A percentile compares a stretch with the other conserved stretches of the same genome.
phyloP scores from a whole-genome alignment of 305 asterid genomes.

The Caryopteris hybrid region DNA sequence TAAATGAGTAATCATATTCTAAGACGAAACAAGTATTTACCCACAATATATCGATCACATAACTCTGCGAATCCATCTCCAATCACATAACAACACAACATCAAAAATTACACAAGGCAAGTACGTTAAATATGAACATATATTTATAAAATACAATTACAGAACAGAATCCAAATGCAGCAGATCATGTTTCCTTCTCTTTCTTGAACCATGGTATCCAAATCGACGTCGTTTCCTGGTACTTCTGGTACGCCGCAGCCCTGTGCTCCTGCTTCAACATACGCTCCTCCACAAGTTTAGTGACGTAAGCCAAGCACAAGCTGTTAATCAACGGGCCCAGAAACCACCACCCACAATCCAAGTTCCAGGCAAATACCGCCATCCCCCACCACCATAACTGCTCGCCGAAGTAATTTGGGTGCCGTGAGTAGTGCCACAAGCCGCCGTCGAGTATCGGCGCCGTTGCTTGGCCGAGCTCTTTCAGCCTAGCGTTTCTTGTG shows the following conservation, averaged over 20 bases:
- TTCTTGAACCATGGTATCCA: conserved; percentile 90
- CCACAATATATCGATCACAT: no score
- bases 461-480: conserved; percentile 38
- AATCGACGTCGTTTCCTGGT: conserved; percentile 64
- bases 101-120: neutral
- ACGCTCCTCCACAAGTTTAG: conserved; percentile 71
- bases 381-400: conserved; percentile 98
- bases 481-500: conserved; percentile 37
- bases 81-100: no score
- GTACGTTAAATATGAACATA: conserved; percentile 11
- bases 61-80: no score
- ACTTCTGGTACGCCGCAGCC: conserved; percentile 56
- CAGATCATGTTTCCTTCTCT: conserved; percentile 43
- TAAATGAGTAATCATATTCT: no score
- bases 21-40: no score
- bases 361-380: conserved; percentile 61
- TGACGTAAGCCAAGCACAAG: conserved; percentile 73
- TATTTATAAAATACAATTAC: neutral
- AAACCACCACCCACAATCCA: conserved; percentile 51
- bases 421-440: conserved; percentile 73
- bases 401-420: conserved; percentile 95
- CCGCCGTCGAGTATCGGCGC: conserved; percentile 69
- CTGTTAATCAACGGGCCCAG: conserved; percentile 66
- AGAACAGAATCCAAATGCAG: neutral
- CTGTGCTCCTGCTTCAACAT: conserved; percentile 68